Evolutionary conservation across 1,139 yeast species (phyloP).

Genomic region (Zhuliangozyma parablackwelliae): DNA sequence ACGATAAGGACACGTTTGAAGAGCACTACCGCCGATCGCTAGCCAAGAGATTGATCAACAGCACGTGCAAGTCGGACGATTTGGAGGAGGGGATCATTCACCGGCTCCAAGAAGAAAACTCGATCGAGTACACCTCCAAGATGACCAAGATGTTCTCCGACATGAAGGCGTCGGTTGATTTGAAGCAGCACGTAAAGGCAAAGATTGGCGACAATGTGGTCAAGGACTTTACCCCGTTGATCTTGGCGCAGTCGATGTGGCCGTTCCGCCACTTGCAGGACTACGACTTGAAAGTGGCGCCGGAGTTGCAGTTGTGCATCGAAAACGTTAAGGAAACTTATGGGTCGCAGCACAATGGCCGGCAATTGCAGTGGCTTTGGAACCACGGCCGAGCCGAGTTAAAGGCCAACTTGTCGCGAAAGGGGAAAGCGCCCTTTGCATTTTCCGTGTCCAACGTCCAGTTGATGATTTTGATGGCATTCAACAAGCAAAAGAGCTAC

Average conservation of each 20-base stretch:
- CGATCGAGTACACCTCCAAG: slow-evolving; percentile 88
- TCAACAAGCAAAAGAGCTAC: slow-evolving; percentile 59
- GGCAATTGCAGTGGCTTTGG: slow-evolving; percentile 95
- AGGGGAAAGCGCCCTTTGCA: slow-evolving; percentile 77
- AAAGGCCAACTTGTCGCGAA: slow-evolving; percentile 79
- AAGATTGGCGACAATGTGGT: slow-evolving; percentile 36
- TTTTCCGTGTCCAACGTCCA: slow-evolving; percentile 84
- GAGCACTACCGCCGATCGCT: slow-evolving; percentile 84
- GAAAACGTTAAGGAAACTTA: slow-evolving; percentile 68
- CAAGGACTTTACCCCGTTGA: slow-evolving; percentile 68
- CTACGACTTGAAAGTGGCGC: slow-evolving; percentile 37
- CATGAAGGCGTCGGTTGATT: slow-evolving; percentile 79
- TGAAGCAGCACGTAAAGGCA: slow-evolving; percentile 63
- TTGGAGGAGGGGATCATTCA: slow-evolving; percentile 86
- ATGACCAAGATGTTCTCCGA: slow-evolving; percentile 97
- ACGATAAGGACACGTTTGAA: slow-evolving; percentile 94
- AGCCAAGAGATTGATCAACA: slow-evolving; percentile 84
- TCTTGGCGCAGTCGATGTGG: slow-evolving; percentile 89
- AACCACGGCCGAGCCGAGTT: slow-evolving; percentile 90
- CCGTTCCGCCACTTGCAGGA: slow-evolving; percentile 56
- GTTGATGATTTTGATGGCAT: slow-evolving; percentile 78
- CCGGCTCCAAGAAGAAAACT: slow-evolving; percentile 83
- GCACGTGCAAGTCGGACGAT: slow-evolving; percentile 76
- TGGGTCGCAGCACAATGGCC: slow-evolving; percentile 73
- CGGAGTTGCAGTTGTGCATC: slow-evolving; percentile 60